Base-by-base conservation (phyloP, 2,329 filamentous ascomycete genomes). In the Trichoderma arundinaceum region DNA sequence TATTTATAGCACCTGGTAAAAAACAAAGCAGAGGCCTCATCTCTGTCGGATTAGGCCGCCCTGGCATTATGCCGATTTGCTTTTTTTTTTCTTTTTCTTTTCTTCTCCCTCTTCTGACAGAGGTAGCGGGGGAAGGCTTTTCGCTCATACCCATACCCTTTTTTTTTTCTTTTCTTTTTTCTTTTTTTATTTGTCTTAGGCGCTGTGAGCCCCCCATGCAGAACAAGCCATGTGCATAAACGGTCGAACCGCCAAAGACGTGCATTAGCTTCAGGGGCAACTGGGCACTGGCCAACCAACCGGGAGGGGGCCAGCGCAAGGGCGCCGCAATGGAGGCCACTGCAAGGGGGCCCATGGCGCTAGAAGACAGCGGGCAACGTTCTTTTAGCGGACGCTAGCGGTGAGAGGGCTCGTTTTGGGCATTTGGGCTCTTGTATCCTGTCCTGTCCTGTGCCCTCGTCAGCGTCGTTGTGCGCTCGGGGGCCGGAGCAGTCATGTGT, bases 191-290 rank as follows among this genome's bases (percentile, higher is more conserved):
- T 38, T 38, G 7, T 38, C 10, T 38, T 38, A 7, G 35, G 35
- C 10, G 35, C 35, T 10, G 7, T 38, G 35, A 8, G 13, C 48
- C 48, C 10, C 44, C 48, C 48, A 51, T 51, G 48, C 13, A 51
- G 13, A n/a, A 35, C 22, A 41, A 52, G 32, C 49, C 60, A 54
- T 63, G 49, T 63, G 60, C 58, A 63, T 28, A 53, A 63, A 63
- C 60, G 39, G 60, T 41, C 46, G 49, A 63, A 41, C 60, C 48
- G 48, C 60, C 48, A 63, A 63, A 63, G 49, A 63, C 61, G 61
- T 57, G 61, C 61, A 65, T 58, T 66, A 66, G 65, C 51, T 64
- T 66, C 65, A 66, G 65, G 65, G 65, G 65, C 65, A 64, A 38
- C 17, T 39, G 53, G 57, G 49, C 39, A 48, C 64, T 38, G 58